Evolutionary conservation across 345 rosid genomes (phyloP), one percentile per base, ranked within the genome.

Genomic region (Geranium rotundifolium): DNA sequence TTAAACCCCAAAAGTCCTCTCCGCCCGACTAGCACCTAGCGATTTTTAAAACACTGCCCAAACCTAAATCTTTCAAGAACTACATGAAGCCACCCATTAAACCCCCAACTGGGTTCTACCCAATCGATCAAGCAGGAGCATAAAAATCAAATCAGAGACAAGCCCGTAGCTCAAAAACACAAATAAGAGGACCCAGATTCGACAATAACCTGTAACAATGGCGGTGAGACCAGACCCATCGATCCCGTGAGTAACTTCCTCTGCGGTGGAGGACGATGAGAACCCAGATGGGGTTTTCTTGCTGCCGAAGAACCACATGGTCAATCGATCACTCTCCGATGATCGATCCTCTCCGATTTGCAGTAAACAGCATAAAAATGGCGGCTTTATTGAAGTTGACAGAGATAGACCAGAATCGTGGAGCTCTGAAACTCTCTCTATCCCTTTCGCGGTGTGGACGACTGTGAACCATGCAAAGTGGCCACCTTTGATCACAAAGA

Each of bases 181-280:
- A 49, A 37, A 15, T 3, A 54, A 50, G 19, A 39, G 29, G 27
- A 23, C 27, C 27, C 27, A 23, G 1, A 23, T 23, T 23, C 0
- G 60, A 56, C 10, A 63, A n/a, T 1, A 60, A 88, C 96, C 91
- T 68, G 95, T 86, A 63, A 83, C 83, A 69, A 89, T 75, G 62
- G 96, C 95, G 31, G 95, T 89, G 79, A 86, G 91, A 70, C 77
- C 84, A 54, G 85, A 70, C 52, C 77, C 95, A 72, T 86, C 87
- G 63, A 86, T 70, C 67, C 93, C 95, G 7, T 71, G 75, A 19
- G 96, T 86, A 18, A 86, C 95, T 71, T 89, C 85, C 82, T 86
- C 95, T 0, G 96, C 96, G 6, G 89, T 85, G 61, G 95, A 85
- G 41, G 79, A 75, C 65, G 84, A 52, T 8, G 93, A 89, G 84